Evolutionary conservation across 108 stramenopile genomes (phyloP).

Genomic region (Nannochloropsis gaditana): DNA sequence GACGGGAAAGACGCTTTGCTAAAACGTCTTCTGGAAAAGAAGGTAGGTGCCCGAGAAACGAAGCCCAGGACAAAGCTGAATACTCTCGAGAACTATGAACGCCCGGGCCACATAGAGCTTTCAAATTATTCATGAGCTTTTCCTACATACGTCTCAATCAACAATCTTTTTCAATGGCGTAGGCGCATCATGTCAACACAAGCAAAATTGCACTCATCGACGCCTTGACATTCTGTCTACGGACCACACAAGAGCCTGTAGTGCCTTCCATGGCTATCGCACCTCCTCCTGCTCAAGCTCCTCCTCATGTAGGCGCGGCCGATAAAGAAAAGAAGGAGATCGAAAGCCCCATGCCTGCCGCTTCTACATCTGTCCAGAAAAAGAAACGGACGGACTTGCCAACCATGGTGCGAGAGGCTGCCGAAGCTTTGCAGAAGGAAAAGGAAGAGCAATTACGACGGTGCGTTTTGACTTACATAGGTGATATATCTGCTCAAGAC

Average conservation of each 20-base stretch:
- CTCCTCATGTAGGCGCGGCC: neutral
- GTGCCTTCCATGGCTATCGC: neutral
- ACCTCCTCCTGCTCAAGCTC: neutral
- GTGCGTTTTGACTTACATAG: neutral
- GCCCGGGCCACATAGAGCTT: too few relatives aligned
- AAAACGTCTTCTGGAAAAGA: neutral
- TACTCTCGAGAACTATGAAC: too few relatives aligned
- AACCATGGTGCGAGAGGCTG: constrained; percentile 16
- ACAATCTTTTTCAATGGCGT: too few relatives aligned
- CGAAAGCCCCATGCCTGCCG: neutral
- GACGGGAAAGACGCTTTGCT: neutral
- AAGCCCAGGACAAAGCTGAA: too few relatives aligned
- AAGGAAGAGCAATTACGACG: constrained; percentile 12
- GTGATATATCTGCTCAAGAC: neutral
- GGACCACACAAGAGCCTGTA: neutral
- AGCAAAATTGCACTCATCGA: neutral
- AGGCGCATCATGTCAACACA: neutral
- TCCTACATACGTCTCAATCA: too few relatives aligned
- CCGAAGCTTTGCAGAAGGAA: neutral
- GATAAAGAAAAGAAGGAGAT: neutral
- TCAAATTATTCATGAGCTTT: too few relatives aligned
- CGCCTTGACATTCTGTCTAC: neutral
- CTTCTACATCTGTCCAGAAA: neutral
- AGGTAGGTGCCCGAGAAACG: neutral
- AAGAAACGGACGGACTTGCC: neutral